Conservation (phyloP, 129 eudicot species). For the Artemisia annua region DNA sequence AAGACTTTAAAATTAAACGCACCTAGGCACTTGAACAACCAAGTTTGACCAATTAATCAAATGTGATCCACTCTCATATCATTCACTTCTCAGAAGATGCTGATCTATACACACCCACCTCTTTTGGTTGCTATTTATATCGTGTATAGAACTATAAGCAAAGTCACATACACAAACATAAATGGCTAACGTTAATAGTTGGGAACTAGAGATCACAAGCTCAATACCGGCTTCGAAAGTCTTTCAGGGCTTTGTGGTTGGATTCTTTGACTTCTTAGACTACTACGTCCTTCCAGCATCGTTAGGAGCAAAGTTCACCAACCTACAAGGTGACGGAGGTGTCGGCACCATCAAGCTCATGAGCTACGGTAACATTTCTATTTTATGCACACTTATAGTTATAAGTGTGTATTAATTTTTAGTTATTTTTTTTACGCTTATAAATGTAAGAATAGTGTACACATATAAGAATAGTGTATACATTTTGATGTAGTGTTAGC, state of each 20-base stretch:
- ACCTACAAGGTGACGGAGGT: constrained; percentile 19
- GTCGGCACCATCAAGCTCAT: constrained; percentile 18
- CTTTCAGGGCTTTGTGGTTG: constrained; percentile 13
- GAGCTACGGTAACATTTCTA: background rate
- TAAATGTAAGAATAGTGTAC: too few relatives aligned
- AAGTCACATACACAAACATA: background rate
- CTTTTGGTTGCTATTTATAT: constrained; percentile 9
- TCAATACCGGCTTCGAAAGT: constrained; percentile 21
- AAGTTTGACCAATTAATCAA: too few relatives aligned
- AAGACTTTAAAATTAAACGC: too few relatives aligned
- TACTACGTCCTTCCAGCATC: background rate
- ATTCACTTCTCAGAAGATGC: background rate
- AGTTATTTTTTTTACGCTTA: too few relatives aligned
- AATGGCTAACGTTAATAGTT: constrained; percentile 11
- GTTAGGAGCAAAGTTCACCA: background rate
- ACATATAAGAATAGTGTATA: too few relatives aligned
- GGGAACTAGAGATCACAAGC: constrained; percentile 22
- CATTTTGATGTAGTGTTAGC: too few relatives aligned
- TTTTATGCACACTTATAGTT: background rate
- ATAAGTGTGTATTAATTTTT: too few relatives aligned
- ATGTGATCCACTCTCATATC: too few relatives aligned
- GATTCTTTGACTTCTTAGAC: background rate
- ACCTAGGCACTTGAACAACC: too few relatives aligned
- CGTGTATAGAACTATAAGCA: background rate
- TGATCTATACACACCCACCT: background rate